Evolutionary conservation across 805 yeast species (phyloP), one percentile per base, ranked within the genome.

Genomic region (Starmerella etchellsii): DNA sequence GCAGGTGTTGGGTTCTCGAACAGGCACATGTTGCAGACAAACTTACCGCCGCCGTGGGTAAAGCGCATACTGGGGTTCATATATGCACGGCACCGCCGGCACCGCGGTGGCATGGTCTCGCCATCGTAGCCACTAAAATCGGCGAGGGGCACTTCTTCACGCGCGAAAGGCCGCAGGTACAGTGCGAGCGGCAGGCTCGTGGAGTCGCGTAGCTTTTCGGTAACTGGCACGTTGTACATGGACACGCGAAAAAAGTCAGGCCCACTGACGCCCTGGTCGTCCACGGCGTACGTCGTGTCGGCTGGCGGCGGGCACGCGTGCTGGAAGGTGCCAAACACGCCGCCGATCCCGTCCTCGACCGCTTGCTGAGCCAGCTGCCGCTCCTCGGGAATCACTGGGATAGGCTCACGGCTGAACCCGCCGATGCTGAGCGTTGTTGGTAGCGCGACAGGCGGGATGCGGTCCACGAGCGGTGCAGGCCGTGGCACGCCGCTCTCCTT

Each of bases 41-140:
- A 81, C 42, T 63, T 65, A 32, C 76, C 71, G 22, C 77, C 76
- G 40, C 69, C 70, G 5, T 73, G 68, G 39, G 69, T 64, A 49
- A 74, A 76, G 46, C 71, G 76, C 76, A 81, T 79, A 16, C 76
- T 72, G 3, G 96, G 93, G 57, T 88, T 91, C 47, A 85, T 68
- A 59, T 85, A 91, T 1, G 95, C 74, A 41, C 95, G 73, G 63
- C 99, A 91, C 47, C 97, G 77, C 50, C 74, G 72, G 62, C 99
- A 91, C 51, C 99, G 72, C 26, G 93, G 78, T 0, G 95, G 94
- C 31, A 37, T 28, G 15, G 41, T 42, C 9, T 36, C 36, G 28
- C 39, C 41, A 1, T 84, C 83, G 14, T 68, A 34, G 13, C 10
- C 23, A 2, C 42, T 24, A 63, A 73, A 71, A 54, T 82, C 87